Evolutionary conservation across 1,139 yeast species (phyloP).

Genomic region (Pichia sp.): DNA sequence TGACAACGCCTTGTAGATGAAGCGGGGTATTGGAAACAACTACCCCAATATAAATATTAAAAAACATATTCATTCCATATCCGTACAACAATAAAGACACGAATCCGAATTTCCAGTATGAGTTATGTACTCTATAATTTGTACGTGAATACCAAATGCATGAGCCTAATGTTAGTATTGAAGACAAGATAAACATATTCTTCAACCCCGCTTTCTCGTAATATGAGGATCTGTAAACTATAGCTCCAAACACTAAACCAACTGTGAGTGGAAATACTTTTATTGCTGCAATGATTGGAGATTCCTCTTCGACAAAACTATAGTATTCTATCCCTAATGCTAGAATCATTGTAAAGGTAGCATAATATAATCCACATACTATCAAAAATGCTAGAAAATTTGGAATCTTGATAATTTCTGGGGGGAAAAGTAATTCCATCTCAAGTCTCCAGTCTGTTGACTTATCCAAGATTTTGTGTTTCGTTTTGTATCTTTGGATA

Average conservation of each 20-base stretch:
- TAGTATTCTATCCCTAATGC: slow-evolving; percentile 20
- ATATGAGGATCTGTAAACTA: slow-evolving; percentile 13
- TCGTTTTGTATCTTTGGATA: slow-evolving; percentile 18
- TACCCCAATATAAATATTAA: slow-evolving; percentile 23
- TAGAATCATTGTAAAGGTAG: slow-evolving; percentile 13
- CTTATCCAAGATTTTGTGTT: slow-evolving; percentile 7
- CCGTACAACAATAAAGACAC: slow-evolving; percentile 25
- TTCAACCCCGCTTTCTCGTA: slow-evolving; percentile 22
- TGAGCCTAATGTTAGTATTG: slow-evolving; percentile 18
- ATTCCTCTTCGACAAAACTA: slow-evolving; percentile 20
- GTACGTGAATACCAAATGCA: slow-evolving; percentile 29
- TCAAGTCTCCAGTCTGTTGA: slow-evolving; percentile 19
- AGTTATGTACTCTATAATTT: slow-evolving; percentile 18
- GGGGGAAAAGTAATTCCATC: slow-evolving; percentile 25
- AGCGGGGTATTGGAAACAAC: slow-evolving; percentile 32
- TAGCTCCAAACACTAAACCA: slow-evolving; percentile 19
- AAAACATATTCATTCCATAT: slow-evolving; percentile 20
- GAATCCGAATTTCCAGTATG: slow-evolving; percentile 33
- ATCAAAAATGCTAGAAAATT: slow-evolving; percentile 22
- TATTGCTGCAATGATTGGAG: slow-evolving; percentile 30
- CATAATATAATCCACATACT: slow-evolving; percentile 15
- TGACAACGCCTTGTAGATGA: slow-evolving; percentile 34
- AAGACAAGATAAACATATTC: slow-evolving; percentile 22
- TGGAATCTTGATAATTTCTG: slow-evolving; percentile 20
- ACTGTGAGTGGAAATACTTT: slow-evolving; percentile 29